These are phyloP conservation scores for Macrolepiota dolichaula DNA, from an alignment of 768 basidiomycete genomes.

Conservation along the genomic window DNA sequence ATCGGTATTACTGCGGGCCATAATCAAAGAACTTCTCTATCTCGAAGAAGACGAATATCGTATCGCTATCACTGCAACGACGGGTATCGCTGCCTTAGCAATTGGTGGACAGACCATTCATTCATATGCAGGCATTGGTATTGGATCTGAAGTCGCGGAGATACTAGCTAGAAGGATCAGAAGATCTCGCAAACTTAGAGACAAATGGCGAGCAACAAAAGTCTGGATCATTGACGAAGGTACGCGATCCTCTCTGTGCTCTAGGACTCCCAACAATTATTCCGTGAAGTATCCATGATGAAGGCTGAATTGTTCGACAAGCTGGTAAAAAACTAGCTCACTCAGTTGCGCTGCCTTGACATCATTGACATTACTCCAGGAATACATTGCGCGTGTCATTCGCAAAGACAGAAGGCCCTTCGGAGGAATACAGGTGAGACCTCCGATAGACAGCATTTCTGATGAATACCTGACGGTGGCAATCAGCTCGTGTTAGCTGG, in stretches of 20 bases:
- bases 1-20: constrained; percentile 63
- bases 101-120: constrained; percentile 71
- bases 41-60: constrained; percentile 9
- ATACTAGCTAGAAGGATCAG: constrained; percentile 34
- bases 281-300: constrained; percentile 64
- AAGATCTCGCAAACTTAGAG: constrained; percentile 14
- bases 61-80: constrained; percentile 64
- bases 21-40: constrained; percentile 47
- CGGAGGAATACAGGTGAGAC: constrained; percentile 65
- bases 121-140: constrained; percentile 61
- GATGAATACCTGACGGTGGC: neutral
- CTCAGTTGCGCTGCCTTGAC: neutral
- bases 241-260: constrained; percentile 25
- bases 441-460: neutral
- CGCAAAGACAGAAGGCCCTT: constrained; percentile 46
- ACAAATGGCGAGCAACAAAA: constrained; percentile 48
- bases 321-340: constrained; percentile 40
- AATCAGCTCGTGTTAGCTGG: constrained; percentile 68
- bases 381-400: constrained; percentile 36
- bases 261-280: neutral
- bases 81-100: constrained; percentile 65
- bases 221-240: constrained; percentile 75
- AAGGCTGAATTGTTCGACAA: constrained; percentile 71
- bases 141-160: constrained; percentile 48
- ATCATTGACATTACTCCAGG: constrained; percentile 28